Conservation (phyloP, 805 yeast species). For the Yarrowia osloensis region DNA sequence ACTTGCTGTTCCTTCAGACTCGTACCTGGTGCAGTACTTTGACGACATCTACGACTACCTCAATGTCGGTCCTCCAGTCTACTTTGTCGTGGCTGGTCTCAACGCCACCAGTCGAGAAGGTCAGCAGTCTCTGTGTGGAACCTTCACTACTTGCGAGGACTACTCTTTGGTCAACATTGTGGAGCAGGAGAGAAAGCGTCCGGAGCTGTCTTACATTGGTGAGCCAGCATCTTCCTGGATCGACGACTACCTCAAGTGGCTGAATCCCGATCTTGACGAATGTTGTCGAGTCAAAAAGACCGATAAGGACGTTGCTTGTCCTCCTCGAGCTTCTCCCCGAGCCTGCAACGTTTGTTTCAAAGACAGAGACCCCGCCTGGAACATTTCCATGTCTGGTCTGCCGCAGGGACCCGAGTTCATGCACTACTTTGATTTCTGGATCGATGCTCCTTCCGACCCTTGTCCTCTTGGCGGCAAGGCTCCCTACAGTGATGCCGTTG, state of each 20-base stretch:
- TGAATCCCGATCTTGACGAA: slow-evolving; percentile 81
- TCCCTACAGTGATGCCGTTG: slow-evolving; percentile 69
- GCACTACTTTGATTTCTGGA: slow-evolving; percentile 77
- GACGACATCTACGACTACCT: slow-evolving; percentile 70
- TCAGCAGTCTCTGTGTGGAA: slow-evolving; percentile 82
- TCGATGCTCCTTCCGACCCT: slow-evolving; percentile 76
- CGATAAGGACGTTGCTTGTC: slow-evolving; percentile 58
- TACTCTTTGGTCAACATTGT: slow-evolving; percentile 76
- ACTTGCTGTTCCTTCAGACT: slow-evolving; percentile 78
- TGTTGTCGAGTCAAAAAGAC: slow-evolving; percentile 76
- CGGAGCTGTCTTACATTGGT: slow-evolving; percentile 61
- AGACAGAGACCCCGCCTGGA: slow-evolving; percentile 62
- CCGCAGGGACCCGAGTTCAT: slow-evolving; percentile 76
- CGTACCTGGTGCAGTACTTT: slow-evolving; percentile 80
- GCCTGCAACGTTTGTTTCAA: slow-evolving; percentile 74
- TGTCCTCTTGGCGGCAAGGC: slow-evolving; percentile 97
- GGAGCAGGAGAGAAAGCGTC: slow-evolving; percentile 79
- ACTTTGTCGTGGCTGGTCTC: slow-evolving; percentile 71
- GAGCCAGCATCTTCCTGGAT: slow-evolving; percentile 92
- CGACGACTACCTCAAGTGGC: slow-evolving; percentile 84
- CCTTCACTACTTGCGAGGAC: slow-evolving; percentile 80
- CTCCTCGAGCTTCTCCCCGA: slow-evolving; percentile 65
- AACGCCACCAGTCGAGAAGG: slow-evolving; percentile 60
- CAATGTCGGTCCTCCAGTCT: slow-evolving; percentile 89
- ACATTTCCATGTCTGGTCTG: slow-evolving; percentile 74